Evolutionary conservation across 169 alveolate genomes (phyloP), one percentile per base, ranked within the genome.

Genomic region (Babesia sp.): DNA sequence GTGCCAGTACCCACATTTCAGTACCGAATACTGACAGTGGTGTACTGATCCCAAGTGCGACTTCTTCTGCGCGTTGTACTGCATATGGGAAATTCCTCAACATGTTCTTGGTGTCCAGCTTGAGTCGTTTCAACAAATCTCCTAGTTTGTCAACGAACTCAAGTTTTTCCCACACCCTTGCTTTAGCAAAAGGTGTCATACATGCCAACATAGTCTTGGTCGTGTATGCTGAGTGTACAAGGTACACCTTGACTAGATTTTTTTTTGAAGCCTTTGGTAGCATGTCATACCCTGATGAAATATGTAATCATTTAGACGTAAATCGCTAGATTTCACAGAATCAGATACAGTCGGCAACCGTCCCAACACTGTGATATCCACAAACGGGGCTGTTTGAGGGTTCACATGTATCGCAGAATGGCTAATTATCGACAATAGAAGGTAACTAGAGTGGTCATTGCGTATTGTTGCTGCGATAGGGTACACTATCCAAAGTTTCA

Each of bases 1-100:
- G 71, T 14, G 89, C 72, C 58, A 88, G 70, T 28, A 83, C 61
- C 71, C 83, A 83, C 69, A 88, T 44, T 14, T 88, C 93, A 14
- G 93, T 83, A 12, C 87, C 86, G 56, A 88, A 88, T 11, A 78
- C 77, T 0, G 93, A 84, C 22, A 88, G 53, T 0, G 90, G 90
- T 67, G 46, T 42, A 16, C 18, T 34, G 0, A 73, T 78, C 31
- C 91, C 93, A 39, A 88, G 63, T 39, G 73, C 54, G 20, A 84
- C 51, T 48, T 88, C 93, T 57, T 88, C 93, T 22, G 84, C 75
- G 39, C 93, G 83, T 64, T 88, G 93, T 9, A 88, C 93, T 16
- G 79, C 76, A 64, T 88, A 88, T 18, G 93, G 93, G 73, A 88
- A 81, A 48, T 81, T 56, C 22, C 84, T 37, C 22, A 81, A 64